phyloP scores from a whole-genome alignment of 768 basidiomycete genomes.

The Mycena leptocephala region DNA sequence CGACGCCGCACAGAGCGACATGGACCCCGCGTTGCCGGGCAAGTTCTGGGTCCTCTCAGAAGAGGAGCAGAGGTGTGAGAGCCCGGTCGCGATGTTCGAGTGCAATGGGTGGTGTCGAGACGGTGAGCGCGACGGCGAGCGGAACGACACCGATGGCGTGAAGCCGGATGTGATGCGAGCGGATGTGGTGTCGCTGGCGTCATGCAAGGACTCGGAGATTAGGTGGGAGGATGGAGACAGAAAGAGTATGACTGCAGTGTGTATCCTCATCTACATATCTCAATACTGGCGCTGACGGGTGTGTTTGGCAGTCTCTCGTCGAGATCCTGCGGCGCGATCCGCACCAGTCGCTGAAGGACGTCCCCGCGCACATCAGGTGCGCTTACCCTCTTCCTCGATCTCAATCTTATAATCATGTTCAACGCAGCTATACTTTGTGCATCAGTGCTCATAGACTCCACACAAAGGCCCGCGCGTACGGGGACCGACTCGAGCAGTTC shows the following conservation, averaged over 20 bases:
- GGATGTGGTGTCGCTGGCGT: slow-evolving; percentile 9
- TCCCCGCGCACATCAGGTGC: not conserved
- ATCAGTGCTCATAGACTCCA: not conserved
- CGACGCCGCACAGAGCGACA: no score
- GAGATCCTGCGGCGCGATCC: not conserved
- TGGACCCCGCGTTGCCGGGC: not conserved
- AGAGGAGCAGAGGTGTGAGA: not conserved
- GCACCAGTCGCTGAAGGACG: not conserved
- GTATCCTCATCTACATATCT: not conserved
- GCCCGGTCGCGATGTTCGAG: not conserved
- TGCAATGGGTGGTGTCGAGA: slow-evolving; percentile 7
- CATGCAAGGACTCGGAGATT: not conserved
- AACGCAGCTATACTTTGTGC: not conserved
- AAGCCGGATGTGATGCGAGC: not conserved
- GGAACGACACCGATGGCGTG: no score
- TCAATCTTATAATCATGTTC: not conserved
- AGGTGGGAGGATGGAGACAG: not conserved
- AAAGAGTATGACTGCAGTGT: slow-evolving; percentile 11
- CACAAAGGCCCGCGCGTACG: no score
- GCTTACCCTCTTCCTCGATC: not conserved
- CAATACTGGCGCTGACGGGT: not conserved
- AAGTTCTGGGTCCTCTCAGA: slow-evolving; percentile 9
- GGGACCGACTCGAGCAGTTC: not conserved
- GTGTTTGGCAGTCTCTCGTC: not conserved
- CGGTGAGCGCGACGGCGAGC: not conserved